Base-by-base conservation (phyloP, 2,329 filamentous ascomycete genomes). In the Cordyceps cateniannulata region DNA sequence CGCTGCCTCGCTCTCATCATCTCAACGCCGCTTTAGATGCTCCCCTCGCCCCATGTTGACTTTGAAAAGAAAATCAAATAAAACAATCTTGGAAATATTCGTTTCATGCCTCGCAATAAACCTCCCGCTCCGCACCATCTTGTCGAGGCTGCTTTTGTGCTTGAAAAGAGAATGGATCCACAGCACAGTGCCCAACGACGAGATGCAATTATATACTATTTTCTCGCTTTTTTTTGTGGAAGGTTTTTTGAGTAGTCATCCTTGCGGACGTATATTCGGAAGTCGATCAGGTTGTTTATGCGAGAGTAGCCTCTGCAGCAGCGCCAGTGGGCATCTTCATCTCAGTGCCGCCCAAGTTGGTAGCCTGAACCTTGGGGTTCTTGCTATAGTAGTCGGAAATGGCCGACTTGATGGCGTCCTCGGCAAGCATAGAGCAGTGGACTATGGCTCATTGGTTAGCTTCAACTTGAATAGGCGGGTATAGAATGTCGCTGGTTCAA, bases 331-430 rank as follows among this genome's bases (percentile, higher is more conserved):
- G 61, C 57, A 62, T 82, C 54, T 62, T 62, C 61, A 62, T 48
- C 27, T 79, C 85, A 35, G 89, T 93, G 66, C 91, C 90, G 58
- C 87, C 86, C 10, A 96, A 83, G 71, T 93, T 85, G 24, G 91
- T 96, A 54, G 81, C 72, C 69, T 84, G 83, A 53, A 70, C 65
- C 54, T 69, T 66, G 51, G 72, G 70, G 64, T 73, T 91, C 82
- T 93, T 95, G 73, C 85, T 90, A 78, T 95, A 91, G 79, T 95
- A 96, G 73, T 96, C 91, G 62, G 86, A 88, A 71, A 96, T 95
- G 68, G 91, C 91, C 51, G 89, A 91, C 77, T 95, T 93, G 81
- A 96, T 96, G 65, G 91, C 91, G 71, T 96, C 91, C 75, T 96
- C 91, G 25, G 91, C 91, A 65, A 96, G 84, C 89, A 96, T 95